Base-by-base conservation (phyloP, 1,139 yeast genomes). In the Pichia sp. region DNA sequence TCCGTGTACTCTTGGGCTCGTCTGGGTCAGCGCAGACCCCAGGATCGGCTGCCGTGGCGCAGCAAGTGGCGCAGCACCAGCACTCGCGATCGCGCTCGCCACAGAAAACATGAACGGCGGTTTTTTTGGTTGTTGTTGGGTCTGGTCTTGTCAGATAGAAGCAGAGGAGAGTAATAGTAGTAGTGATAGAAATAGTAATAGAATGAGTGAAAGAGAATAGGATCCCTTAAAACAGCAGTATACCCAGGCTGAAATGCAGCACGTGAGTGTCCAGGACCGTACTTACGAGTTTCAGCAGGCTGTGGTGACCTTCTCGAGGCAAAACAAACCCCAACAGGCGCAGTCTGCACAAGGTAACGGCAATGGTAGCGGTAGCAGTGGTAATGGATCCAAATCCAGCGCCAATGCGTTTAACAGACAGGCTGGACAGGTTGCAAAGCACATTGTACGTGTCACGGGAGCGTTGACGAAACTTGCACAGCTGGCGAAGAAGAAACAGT, bases 271-370 rank as follows among this genome's bases (percentile, higher is more conserved):
- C 17, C 88, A 83, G 54, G 87, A 86, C 59, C 65, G 96, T 44
- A 85, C 95, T 12, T 69, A 72, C 47, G 95, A 86, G 67, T 86
- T 85, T 64, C 85, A 83, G 47, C 86, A 85, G 53, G 84, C 94
- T 56, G 94, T 86, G 27, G 62, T 74, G 30, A 74, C 86, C 3
- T 74, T 76, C 55, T 77, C 78, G 48, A 74, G 76, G 48, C 72
- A 72, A 49, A 32, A 32, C 17, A n/a, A n/a, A n/a, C n/a, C n/a
- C n/a, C n/a, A n/a, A n/a, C 14, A 40, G 17, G 16, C 21, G 33
- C 26, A 38, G 23, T 6, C 10, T 13, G 22, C 14, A 15, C 8
- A 16, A 10, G 19, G 17, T 26, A 16, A 14, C 10, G 16, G 17
- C 21, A 6, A 9, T 3, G 18, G 10, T n/a, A 27, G 15, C 18